Conservation (phyloP, 2,329 filamentous ascomycete genomes). For the Aspergillus sp. region DNA sequence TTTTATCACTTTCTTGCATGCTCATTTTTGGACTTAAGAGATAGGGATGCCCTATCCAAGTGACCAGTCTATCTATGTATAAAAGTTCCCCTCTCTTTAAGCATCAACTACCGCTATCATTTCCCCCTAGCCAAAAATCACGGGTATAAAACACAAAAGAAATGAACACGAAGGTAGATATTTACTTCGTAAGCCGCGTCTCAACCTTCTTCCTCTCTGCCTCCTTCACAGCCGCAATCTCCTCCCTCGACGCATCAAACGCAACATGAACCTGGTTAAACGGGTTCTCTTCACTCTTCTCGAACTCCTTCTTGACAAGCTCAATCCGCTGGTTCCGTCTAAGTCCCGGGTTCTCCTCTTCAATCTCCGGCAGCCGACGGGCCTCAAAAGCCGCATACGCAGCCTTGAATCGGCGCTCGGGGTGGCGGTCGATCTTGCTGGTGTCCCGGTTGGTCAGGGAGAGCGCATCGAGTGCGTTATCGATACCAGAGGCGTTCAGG, state of each 20-base stretch:
- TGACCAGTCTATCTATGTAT: not conserved
- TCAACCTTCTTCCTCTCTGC: constrained; percentile 75
- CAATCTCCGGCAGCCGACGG: constrained; percentile 78
- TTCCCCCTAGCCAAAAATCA: not conserved
- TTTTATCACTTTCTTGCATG: too few relatives aligned
- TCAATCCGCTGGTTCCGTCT: constrained; percentile 82
- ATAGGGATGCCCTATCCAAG: not conserved
- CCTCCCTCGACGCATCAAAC: constrained; percentile 78
- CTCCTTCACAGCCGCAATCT: constrained; percentile 65
- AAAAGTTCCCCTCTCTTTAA: not conserved
- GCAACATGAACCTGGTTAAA: constrained; percentile 79
- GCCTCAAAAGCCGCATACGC: constrained; percentile 83
- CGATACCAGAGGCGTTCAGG: constrained; percentile 83
- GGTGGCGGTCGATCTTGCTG: constrained; percentile 80
- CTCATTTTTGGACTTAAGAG: too few relatives aligned
- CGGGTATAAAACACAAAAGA: constrained; percentile 11
- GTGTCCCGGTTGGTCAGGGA: constrained; percentile 61
- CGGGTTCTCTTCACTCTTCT: constrained; percentile 91
- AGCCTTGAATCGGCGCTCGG: constrained; percentile 82
- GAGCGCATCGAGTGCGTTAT: constrained; percentile 88
- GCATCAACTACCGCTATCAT: not conserved
- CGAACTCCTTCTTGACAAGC: constrained; percentile 85
- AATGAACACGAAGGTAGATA: not conserved
- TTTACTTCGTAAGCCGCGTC: constrained; percentile 54
- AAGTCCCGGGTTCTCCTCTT: constrained; percentile 76